Base-by-base conservation (phyloP, 1,284 basidiomycete genomes). In the Cystobasidium slooffiae region DNA sequence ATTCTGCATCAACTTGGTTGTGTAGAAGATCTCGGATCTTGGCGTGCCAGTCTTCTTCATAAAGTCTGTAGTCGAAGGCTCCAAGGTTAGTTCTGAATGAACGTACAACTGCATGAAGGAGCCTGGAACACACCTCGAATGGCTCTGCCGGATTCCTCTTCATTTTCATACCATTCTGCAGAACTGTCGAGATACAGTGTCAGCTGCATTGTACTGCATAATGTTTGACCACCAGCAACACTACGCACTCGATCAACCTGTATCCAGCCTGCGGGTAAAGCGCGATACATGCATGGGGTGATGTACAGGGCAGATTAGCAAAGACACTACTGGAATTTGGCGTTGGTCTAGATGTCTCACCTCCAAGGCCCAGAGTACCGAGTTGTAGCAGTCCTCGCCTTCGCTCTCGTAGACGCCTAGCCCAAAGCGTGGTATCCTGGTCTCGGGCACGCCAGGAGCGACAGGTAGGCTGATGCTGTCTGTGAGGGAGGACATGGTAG, bases 41-140 rank as follows among this genome's bases (percentile, higher is more conserved):
- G 87, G 87, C 18, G 85, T 75, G 0, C 88, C 87, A 31, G 86
- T 87, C 81, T 87, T 90, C 77, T 89, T 88, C 56, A 88, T 90
- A 6, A 67, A 77, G 8, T 64, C 72, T 73, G 16, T 24, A 69
- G 39, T 31, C 53, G 18, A 22, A 31, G 18, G 52, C 8, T 6
- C 58, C 18, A 16, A 43, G 16, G 5, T 43, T n/a, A 37, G n/a
- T 67, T 12, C 16, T 6, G 46, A 20, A 58, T 83, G 39, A 78
- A 47, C 16, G 9, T 39, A 9, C 22, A 61, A 47, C 3, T 18
- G 9, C 16, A 46, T 39, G 20, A 46, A 37, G 6, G n/a, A 12
- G 22, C 31, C 44, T 20, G 20, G 31, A 43, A 52, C 47, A 43
- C 22, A 64, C 74, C 69, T 75, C 61, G 22, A 31, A 70, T 72